Conservation (phyloP, 176 grass and related monocot species). For the Oryza glumipatula region DNA sequence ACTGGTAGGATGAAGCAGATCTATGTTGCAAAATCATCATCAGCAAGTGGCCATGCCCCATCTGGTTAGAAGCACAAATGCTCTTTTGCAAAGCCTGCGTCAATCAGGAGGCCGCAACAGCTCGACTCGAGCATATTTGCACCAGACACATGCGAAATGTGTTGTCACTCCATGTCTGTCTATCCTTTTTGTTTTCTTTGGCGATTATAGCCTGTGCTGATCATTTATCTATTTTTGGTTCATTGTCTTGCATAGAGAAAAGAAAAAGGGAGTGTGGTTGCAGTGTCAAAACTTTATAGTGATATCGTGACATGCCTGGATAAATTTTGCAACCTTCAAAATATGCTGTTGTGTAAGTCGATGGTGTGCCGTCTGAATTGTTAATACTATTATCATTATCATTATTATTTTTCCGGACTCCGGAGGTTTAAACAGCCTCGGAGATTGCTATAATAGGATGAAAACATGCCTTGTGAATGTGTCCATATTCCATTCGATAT, state of each 20-base stretch:
- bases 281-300: slow-evolving; percentile 20
- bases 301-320: slow-evolving; percentile 18
- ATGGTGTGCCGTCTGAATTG: slow-evolving; percentile 26
- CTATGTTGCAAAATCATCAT: slow-evolving; percentile 76
- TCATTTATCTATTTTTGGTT: slow-evolving; percentile 46
- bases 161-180: slow-evolving; percentile 22
- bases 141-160: slow-evolving; percentile 26
- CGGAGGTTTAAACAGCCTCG: not conserved
- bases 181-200: slow-evolving; percentile 29
- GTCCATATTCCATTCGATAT: not conserved
- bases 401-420: slow-evolving; percentile 16
- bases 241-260: slow-evolving; percentile 45
- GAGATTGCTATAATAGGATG: slow-evolving; percentile 18
- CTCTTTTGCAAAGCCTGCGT: not conserved
- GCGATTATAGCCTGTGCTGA: slow-evolving; percentile 30
- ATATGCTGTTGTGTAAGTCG: slow-evolving; percentile 28
- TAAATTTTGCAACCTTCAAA: slow-evolving; percentile 45
- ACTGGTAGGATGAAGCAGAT: slow-evolving; percentile 90
- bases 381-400: slow-evolving; percentile 35
- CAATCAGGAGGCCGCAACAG: not conserved
- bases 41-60: slow-evolving; percentile 40
- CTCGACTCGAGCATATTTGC: slow-evolving; percentile 1
- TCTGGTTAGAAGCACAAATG: slow-evolving; percentile 44
- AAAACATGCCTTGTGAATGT: slow-evolving; percentile 15
- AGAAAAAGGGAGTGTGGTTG: slow-evolving; percentile 30